phyloP scores from a whole-genome alignment of 305 asterid genomes.

The Solanum chacoense region DNA sequence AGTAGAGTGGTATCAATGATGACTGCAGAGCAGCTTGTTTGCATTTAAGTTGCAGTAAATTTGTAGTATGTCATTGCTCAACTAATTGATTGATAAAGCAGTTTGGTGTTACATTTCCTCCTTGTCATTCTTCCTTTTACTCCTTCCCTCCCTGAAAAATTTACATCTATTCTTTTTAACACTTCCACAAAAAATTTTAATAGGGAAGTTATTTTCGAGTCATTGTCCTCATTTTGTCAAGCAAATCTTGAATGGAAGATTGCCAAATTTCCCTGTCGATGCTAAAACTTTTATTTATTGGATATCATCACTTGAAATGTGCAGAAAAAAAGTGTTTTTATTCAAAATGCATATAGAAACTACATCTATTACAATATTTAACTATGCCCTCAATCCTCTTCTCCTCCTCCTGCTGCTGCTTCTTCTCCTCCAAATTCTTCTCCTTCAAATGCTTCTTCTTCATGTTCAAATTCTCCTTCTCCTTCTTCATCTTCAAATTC shows the following conservation, averaged over 20 bases:
- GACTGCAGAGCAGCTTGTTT: neutral
- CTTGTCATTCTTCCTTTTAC: neutral
- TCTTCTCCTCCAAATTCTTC: neutral
- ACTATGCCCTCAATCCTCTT: neutral
- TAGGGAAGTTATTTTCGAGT: neutral
- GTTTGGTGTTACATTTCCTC: neutral
- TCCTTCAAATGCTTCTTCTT: neutral
- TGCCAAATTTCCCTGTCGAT: neutral
- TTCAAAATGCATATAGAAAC: neutral
- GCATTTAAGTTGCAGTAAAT: neutral
- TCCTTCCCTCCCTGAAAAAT: neutral
- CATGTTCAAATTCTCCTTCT: neutral
- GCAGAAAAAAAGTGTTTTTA: neutral
- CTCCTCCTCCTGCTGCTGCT: neutral
- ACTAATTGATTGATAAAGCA: neutral
- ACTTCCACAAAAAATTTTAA: neutral
- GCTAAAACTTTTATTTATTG: neutral
- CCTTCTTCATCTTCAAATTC: neutral
- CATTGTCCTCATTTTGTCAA: neutral
- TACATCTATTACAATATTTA: neutral
- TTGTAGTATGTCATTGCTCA: neutral
- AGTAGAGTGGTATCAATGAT: neutral
- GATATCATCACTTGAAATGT: neutral
- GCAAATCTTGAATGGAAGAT: neutral
- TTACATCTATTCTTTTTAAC: neutral